Base-by-base conservation (phyloP, 1,284 basidiomycete genomes). In the Melanopsichium pennsylvanicum region DNA sequence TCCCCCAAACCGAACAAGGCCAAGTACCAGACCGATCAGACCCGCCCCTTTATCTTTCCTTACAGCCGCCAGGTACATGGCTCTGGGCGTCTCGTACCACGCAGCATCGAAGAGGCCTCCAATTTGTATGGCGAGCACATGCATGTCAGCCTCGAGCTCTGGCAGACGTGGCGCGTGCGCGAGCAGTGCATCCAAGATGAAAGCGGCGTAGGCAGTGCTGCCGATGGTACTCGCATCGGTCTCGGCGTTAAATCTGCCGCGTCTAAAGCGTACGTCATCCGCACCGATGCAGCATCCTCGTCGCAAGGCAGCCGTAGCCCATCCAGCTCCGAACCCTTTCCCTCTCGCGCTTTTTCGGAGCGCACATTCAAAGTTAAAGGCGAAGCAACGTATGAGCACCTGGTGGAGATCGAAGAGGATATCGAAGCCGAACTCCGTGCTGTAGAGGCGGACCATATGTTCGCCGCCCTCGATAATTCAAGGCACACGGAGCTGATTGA, bases 21-120 rank as follows among this genome's bases (percentile, higher is more conserved):
- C 79, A 94, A 97, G 79, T 99, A 93, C 82, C 96, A 98, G 82
- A 99, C 96, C 0, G 96, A 99, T 81, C 96, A 96, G 79, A 88
- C 84, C 27, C 86, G 92, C 8, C 96, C 96, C 1, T 99, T 98
- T 80, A 84, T 98, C 52, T 93, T 99, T 79, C 96, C 96, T 0
- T 98, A 96, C 81, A 91, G 44, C 19, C 80, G 71, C 2, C 70
- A 82, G 10, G 74, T 75, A 26, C 87, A 57, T 25, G 82, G 72
- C 21, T 18, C 47, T 11, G 76, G 81, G 1, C 76, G 81, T 3
- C 84, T 92, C 10, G 92, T 97, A 2, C 96, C 96, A 1, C 92
- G 89, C 79, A 92, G 93, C 11, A 94, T 99, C 64, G 92, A 93
- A 44, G 96, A 99, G 81, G 96, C 96, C 1, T 91, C 95, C 79